A percentile compares a stretch with the other conserved stretches of the same genome.
These are phyloP conservation scores for Coemansia asiatica DNA, from an alignment of 192 early-diverging fungal genomes.

Conservation along the genomic window DNA sequence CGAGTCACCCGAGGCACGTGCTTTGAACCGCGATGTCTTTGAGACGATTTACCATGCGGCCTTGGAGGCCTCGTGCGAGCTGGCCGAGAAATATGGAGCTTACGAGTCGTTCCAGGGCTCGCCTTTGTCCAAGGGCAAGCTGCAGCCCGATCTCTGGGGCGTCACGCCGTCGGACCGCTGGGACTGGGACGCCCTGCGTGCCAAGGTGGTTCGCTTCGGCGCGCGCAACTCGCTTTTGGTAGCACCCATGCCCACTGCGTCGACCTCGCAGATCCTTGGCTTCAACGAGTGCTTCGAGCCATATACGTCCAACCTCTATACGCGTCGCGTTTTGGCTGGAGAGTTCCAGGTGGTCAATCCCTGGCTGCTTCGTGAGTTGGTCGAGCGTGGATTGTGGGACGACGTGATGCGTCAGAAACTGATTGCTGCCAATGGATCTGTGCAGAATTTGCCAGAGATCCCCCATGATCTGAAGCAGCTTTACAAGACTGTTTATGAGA, in stretches of 20 bases:
- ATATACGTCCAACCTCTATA: slow-evolving; percentile 93
- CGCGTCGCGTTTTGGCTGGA: slow-evolving; percentile 90
- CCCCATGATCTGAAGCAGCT: slow-evolving; percentile 88
- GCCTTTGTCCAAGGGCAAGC: slow-evolving; percentile 83
- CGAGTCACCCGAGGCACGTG: slow-evolving; percentile 78
- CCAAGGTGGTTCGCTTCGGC: slow-evolving; percentile 75
- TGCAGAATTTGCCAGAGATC: slow-evolving; percentile 76
- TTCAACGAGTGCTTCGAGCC: slow-evolving; percentile 98
- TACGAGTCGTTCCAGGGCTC: slow-evolving; percentile 88
- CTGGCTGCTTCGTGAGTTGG: slow-evolving; percentile 92
- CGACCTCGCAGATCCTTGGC: slow-evolving; percentile 95
- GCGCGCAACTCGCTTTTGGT: slow-evolving; percentile 92
- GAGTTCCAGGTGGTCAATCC: slow-evolving; percentile 99
- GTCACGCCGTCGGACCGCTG: slow-evolving; percentile 76
- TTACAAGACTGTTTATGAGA: slow-evolving; percentile 98
- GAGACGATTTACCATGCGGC: slow-evolving; percentile 97
- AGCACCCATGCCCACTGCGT: slow-evolving; percentile 98
- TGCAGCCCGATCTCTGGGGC: slow-evolving; percentile 96
- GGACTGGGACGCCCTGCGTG: slow-evolving; percentile 87
- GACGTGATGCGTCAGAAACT: slow-evolving; percentile 92
- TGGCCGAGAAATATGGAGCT: slow-evolving; percentile 75
- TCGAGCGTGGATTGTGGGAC: slow-evolving; percentile 89
- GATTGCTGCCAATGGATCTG: slow-evolving; percentile 86
- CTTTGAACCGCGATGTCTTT: slow-evolving; percentile 87
- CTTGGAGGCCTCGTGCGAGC: slow-evolving; percentile 86